phyloP scores from a whole-genome alignment of 805 yeast species.

The Candida dajiaensis region DNA sequence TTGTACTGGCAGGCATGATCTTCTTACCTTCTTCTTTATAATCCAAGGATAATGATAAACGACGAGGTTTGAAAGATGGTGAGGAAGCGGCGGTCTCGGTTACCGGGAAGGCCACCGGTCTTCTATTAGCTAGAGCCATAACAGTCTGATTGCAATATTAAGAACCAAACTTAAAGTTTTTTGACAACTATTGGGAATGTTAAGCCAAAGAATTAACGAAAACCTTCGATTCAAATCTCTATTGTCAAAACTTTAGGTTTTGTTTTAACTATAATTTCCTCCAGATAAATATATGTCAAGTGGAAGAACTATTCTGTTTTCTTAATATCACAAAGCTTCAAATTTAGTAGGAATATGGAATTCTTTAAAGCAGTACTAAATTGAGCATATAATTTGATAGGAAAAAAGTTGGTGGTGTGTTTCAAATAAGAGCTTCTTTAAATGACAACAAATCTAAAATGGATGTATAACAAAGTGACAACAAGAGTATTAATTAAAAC shows the following conservation, averaged over 20 bases:
- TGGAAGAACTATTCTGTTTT: neutral
- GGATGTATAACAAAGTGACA: neutral
- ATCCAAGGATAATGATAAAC: conserved; percentile 21
- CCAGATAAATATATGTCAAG: neutral
- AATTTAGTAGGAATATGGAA: neutral
- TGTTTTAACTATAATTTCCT: neutral
- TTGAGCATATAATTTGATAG: neutral
- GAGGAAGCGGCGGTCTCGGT: conserved; percentile 24
- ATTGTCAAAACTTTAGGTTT: neutral
- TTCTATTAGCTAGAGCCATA: conserved; percentile 65
- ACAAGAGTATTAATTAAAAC: neutral
- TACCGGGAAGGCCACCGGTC: conserved; percentile 51
- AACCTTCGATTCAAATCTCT: conserved; percentile 16
- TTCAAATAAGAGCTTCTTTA: neutral
- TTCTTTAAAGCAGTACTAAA: neutral
- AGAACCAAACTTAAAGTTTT: neutral
- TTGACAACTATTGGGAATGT: neutral
- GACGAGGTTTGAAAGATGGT: conserved; percentile 26
- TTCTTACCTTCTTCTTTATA: conserved; percentile 2
- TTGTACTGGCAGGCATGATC: conserved; percentile 4
- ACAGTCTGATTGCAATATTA: conserved; percentile 1
- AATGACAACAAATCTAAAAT: neutral
- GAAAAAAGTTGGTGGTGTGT: neutral
- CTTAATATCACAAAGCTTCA: neutral
- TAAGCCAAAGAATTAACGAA: conserved; percentile 22